phyloP scores from a whole-genome alignment of 371 early-diverging fungal species.

The Pancytospora epiphaga region DNA sequence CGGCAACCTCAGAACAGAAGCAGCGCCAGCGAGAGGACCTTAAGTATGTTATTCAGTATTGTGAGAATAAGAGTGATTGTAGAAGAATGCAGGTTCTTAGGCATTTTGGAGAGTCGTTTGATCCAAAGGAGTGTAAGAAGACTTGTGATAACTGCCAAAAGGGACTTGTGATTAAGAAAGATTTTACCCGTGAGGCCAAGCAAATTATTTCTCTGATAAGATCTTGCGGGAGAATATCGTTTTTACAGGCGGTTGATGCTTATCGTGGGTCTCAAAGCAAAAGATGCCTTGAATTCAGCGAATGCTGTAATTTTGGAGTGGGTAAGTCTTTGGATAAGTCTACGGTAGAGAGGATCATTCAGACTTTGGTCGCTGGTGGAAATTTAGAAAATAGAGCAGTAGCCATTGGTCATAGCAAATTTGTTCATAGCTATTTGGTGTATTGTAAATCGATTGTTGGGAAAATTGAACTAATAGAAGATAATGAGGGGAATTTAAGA shows the following conservation, averaged over 20 bases:
- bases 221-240: conserved; percentile 63
- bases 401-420: background rate
- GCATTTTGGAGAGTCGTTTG: conserved; percentile 86
- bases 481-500: too few relatives aligned
- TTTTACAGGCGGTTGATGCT: conserved; percentile 68
- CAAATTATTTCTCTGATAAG: conserved; percentile 35
- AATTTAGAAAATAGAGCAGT: conserved; percentile 32
- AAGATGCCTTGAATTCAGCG: conserved; percentile 62
- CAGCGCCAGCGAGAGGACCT: conserved; percentile 69
- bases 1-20: conserved; percentile 68
- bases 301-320: conserved; percentile 63
- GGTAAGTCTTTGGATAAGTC: conserved; percentile 61
- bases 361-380: conserved; percentile 41
- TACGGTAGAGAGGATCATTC: conserved; percentile 39
- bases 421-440: conserved; percentile 11
- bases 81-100: conserved; percentile 75
- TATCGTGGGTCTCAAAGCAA: conserved; percentile 67
- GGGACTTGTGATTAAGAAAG: conserved; percentile 12
- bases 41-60: conserved; percentile 74
- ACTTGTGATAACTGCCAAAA: conserved; percentile 83
- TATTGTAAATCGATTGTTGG: background rate
- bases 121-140: conserved; percentile 64
- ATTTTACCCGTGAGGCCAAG: conserved; percentile 47
- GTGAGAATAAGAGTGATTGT: conserved; percentile 83
- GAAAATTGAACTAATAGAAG: background rate